phyloP scores from a whole-genome alignment of 768 basidiomycete genomes.

The Lactifluus subvellereus region DNA sequence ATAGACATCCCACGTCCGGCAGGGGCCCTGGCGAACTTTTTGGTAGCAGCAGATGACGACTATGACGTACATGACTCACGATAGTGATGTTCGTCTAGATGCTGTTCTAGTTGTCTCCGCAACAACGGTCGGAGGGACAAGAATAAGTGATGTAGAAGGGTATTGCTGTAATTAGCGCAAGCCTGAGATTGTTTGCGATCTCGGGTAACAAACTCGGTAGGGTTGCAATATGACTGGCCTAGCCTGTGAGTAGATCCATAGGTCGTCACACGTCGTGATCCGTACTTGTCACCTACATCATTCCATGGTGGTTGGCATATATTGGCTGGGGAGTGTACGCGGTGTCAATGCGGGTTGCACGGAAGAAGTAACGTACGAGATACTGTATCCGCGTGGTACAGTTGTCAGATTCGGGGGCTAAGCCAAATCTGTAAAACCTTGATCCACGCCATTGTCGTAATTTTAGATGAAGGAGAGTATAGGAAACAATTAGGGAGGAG shows the following conservation, averaged over 20 bases:
- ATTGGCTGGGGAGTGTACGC: neutral
- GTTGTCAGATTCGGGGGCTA: neutral
- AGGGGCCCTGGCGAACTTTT: too few relatives aligned
- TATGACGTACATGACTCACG: too few relatives aligned
- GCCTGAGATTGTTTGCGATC: too few relatives aligned
- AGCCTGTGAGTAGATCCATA: neutral
- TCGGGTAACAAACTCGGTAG: too few relatives aligned
- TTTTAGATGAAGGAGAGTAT: neutral
- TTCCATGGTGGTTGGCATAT: too few relatives aligned
- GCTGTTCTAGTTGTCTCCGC: too few relatives aligned
- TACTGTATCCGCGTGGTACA: neutral
- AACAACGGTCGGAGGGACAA: too few relatives aligned
- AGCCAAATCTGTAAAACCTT: neutral
- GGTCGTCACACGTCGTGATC: neutral
- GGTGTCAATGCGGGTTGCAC: neutral
- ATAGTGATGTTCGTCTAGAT: too few relatives aligned
- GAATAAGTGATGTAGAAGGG: too few relatives aligned
- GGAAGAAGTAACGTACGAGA: neutral
- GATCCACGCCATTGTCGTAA: neutral
- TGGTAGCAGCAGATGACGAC: too few relatives aligned
- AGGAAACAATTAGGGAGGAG: neutral
- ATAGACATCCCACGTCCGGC: too few relatives aligned
- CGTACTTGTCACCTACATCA: neutral
- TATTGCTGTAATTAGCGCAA: too few relatives aligned
- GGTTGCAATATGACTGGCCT: neutral